Percentiles rank a stretch among this genome's conserved stretches.
These are phyloP conservation scores for Pisolithus microcarpus DNA, from an alignment of 768 basidiomycete genomes.

Conservation along the genomic window DNA sequence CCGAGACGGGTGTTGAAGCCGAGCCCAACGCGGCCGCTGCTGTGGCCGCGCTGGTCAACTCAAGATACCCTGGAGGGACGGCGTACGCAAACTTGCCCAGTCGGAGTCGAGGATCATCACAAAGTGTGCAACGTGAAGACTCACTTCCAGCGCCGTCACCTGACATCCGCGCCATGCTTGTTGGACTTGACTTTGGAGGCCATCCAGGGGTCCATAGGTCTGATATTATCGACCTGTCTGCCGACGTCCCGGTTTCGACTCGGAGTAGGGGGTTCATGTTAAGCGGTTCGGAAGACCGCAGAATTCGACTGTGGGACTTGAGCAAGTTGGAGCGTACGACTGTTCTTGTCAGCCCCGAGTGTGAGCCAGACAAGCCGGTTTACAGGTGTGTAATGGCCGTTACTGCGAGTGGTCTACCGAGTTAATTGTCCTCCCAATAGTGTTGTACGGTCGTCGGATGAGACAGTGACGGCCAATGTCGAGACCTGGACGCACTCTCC, in stretches of 20 bases:
- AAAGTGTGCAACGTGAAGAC: conserved; percentile 28
- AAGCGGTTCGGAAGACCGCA: conserved; percentile 86
- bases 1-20: conserved; percentile 45
- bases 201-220: conserved; percentile 47
- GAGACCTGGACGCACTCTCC: conserved; percentile 54
- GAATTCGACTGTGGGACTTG: conserved; percentile 85
- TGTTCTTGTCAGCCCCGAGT: conserved; percentile 72
- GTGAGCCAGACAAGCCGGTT: conserved; percentile 64
- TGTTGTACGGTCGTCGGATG: conserved; percentile 29
- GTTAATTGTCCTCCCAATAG: conserved; percentile 12
- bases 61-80: conserved; percentile 41
- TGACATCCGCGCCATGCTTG: conserved; percentile 63
- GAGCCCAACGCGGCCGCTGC: conserved; percentile 63
- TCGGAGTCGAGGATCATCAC: conserved; percentile 26
- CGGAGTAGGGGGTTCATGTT: conserved; percentile 67
- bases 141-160: conserved; percentile 44
- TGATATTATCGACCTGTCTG: conserved; percentile 40
- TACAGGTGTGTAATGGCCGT: conserved; percentile 51
- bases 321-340: conserved; percentile 62
- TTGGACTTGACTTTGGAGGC: conserved; percentile 74
- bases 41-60: conserved; percentile 74
- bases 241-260: conserved; percentile 33
- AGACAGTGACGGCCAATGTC: conserved; percentile 46
- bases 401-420: no score
- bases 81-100: conserved; percentile 20